Base-by-base conservation (phyloP, 768 basidiomycete species). In the Suillus subalutaceus region DNA sequence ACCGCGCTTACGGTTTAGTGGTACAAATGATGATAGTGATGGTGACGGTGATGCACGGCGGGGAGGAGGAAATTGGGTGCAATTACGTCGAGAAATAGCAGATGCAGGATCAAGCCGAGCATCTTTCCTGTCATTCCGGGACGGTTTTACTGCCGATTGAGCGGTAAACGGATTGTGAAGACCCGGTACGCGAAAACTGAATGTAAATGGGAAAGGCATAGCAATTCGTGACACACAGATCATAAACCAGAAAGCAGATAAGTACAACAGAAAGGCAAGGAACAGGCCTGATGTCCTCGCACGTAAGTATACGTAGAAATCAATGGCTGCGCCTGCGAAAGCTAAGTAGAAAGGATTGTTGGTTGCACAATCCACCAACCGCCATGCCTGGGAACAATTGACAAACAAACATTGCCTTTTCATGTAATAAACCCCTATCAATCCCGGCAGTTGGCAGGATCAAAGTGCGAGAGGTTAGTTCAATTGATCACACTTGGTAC, bases 201-300 rank as follows among this genome's bases (percentile, higher is more conserved):
- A 93, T 61, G 90, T 90, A 73, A 93, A 93, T 15, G 90, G 85
- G 71, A 91, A 92, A 4, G 80, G 74, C 84, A 86, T 85, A 7
- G 53, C 61, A 58, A 64, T 64, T 74, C 73, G 75, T 74, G 40
- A 66, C 58, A 66, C 58, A 66, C 23, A n/a, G 64, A 63, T 75
- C 74, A 69, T 75, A 65, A 75, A 64, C 30, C 38, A 63, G 32
- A 26, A 40, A 43, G 23, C 41, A 63, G 41, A 40, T 40, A 62
- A 30, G 63, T 64, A 52, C 63, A 64, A 61, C 20, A 46, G 32
- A 64, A 37, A 48, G 35, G 23, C 48, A 16, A 30, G 41, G 40
- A 44, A 41, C 38, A 23, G 16, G 40, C 15, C 40, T 41, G 40
- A 35, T 13, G 55, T 20, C 55, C 55, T n/a, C 2, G 32, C 35